Evolutionary conservation across 139 green algal species (phyloP), one percentile per base, ranked within the genome.

Genomic region (Nannochloris sp.): DNA sequence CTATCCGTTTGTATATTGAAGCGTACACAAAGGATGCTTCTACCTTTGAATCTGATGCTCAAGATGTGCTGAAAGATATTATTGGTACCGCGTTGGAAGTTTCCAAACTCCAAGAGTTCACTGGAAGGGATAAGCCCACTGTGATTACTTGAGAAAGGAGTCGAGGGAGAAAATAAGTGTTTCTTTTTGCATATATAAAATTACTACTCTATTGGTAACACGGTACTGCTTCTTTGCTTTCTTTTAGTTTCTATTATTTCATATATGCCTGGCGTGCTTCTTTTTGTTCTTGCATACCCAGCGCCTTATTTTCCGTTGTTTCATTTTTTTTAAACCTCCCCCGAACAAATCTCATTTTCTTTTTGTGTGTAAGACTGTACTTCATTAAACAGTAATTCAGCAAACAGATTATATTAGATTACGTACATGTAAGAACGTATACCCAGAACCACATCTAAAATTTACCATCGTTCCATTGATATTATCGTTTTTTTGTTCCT

Each of bases 1-100:
- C 94, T 60, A 88, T 99, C 63, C 83, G 94, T 23, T 37, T 99
- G 79, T 99, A 99, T 87, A 92, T 98, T 66, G 94, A 99, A 88
- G 85, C 97, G 73, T 99, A 96, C 84, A 88, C 83, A 42, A 63
- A 76, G 14, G 90, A 97, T 63, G 38, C 61, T 7, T 63, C 79
- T 44, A 89, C 85, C 67, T 86, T 91, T 56, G 80, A 81, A 34
- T 65, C 80, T 51, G 92, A 98, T 55, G 84, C 93, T 7, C 84
- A 96, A 70, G 85, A 87, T 2, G 85, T 81, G 7, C 80, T 95
- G 4, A 68, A 64, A 51, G 54, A 56, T 35, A 89, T 95, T 68
- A 90, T 93, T 62, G 60, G 83, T 32, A 63, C 89, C 12, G 93
- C 93, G 1, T 74, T 99, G 34, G 72, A 68, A 34, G 42, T 66